A percentile compares a stretch with the other conserved stretches of the same genome.
Conservation (phyloP, 2,329 filamentous ascomycete genomes). For the Phaeosphaeriaceae sp. region DNA sequence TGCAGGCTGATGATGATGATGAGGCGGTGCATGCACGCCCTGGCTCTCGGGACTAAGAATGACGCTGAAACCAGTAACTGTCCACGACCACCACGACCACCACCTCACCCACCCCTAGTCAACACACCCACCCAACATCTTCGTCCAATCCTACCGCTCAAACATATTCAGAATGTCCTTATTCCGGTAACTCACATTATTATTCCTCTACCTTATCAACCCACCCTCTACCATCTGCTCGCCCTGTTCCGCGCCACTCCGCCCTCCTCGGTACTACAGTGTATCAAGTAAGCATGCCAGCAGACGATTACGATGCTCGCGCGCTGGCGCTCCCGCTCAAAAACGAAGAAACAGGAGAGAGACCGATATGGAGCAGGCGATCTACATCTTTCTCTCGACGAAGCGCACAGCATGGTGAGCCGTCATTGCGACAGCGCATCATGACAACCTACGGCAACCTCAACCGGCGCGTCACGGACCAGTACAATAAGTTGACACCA, state of each 20-base stretch:
- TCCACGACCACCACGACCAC: too few species aligned
- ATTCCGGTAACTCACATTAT: slow-evolving; percentile 1
- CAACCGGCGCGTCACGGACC: slow-evolving; percentile 53
- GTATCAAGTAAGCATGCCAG: slow-evolving; percentile 42
- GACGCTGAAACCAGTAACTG: slow-evolving; percentile 29
- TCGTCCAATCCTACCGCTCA: background rate
- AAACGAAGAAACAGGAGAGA: slow-evolving; percentile 55
- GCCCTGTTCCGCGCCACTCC: slow-evolving; percentile 22
- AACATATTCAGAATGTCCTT: slow-evolving; percentile 16
- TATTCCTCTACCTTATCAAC: slow-evolving; percentile 6
- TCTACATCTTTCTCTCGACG: slow-evolving; percentile 49
- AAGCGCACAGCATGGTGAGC: slow-evolving; percentile 40
- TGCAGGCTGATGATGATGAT: slow-evolving; percentile 15
- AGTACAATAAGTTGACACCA: slow-evolving; percentile 63
- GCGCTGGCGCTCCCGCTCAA: slow-evolving; percentile 61
- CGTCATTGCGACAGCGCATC: slow-evolving; percentile 49
- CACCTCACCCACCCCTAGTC: slow-evolving; percentile 19
- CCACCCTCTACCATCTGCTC: background rate
- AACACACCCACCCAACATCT: slow-evolving; percentile 14
- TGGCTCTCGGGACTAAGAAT: slow-evolving; percentile 16
- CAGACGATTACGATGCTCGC: slow-evolving; percentile 58
- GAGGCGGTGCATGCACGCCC: slow-evolving; percentile 18
- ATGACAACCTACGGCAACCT: slow-evolving; percentile 53
- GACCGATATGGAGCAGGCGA: slow-evolving; percentile 60
- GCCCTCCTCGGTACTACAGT: slow-evolving; percentile 6